A percentile compares a stretch with the other conserved stretches of the same genome.
These are phyloP conservation scores for Lunasporangiospora selenospora DNA, from an alignment of 192 early-diverging fungal genomes.

Conservation along the genomic window DNA sequence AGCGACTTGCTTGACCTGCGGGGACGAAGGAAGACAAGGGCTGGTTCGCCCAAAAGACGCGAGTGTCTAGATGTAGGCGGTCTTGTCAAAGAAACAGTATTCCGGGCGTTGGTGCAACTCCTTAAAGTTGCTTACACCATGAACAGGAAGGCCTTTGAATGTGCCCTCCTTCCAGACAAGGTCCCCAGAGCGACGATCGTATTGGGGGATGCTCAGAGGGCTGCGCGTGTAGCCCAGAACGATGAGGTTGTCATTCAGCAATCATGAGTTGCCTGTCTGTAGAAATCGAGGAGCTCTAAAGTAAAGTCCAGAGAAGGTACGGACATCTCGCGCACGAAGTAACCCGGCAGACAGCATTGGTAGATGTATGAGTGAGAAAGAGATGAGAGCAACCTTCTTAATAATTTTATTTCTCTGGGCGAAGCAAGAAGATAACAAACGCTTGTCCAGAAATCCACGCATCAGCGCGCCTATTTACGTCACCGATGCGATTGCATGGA, in stretches of 20 bases:
- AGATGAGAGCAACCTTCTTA: too few species aligned
- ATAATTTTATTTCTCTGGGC: too few species aligned
- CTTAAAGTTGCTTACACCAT: conserved; percentile 28
- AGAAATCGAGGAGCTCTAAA: conserved; percentile 5
- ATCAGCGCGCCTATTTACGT: not conserved
- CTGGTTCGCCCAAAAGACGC: conserved; percentile 19
- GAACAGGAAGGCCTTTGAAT: conserved; percentile 25
- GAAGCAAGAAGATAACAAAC: too few species aligned
- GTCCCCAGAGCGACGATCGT: conserved; percentile 24
- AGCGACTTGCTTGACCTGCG: conserved; percentile 46
- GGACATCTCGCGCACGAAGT: conserved; percentile 18
- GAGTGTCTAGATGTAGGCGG: conserved; percentile 29
- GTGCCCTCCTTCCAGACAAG: conserved; percentile 36
- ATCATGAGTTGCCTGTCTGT: conserved; percentile 7
- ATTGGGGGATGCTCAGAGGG: conserved; percentile 21
- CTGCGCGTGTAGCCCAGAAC: conserved; percentile 16
- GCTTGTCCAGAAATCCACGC: too few species aligned
- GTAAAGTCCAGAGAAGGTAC: conserved; percentile 7
- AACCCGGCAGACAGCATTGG: conserved; percentile 21
- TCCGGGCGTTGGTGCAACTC: conserved; percentile 12
- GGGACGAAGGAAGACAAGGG: conserved; percentile 41
- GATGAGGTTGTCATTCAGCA: conserved; percentile 2
- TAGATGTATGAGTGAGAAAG: not conserved
- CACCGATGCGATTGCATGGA: not conserved
- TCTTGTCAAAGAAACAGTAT: conserved; percentile 39